A percentile compares a stretch with the other conserved stretches of the same genome.
Evolutionary conservation across 2,329 filamentous ascomycete genomes (phyloP).

Genomic region (Byssothecium circinans): DNA sequence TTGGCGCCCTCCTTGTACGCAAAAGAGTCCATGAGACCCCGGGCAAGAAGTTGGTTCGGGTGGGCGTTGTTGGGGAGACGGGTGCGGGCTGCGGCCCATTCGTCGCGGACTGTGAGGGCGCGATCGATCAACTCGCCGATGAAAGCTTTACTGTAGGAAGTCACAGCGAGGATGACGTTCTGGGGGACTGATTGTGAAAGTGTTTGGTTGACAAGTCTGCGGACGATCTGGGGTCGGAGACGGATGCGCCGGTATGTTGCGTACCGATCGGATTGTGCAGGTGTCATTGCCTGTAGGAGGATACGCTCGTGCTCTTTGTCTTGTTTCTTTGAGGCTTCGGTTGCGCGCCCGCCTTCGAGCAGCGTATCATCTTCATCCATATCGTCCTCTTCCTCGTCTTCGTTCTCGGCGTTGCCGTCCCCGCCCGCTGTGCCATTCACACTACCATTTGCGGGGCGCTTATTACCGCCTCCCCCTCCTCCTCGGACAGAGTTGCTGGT

Average conservation of each 20-base stretch:
- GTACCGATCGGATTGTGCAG: constrained; percentile 69
- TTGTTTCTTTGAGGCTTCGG: constrained; percentile 63
- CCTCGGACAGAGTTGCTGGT: constrained; percentile 41
- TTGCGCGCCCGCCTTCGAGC: constrained; percentile 54
- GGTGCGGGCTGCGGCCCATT: constrained; percentile 62
- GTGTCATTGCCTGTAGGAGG: constrained; percentile 65
- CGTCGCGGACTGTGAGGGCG: constrained; percentile 69
- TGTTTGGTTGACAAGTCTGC: constrained; percentile 77
- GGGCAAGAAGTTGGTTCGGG: constrained; percentile 25
- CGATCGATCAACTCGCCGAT: constrained; percentile 74
- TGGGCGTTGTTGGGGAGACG: constrained; percentile 37
- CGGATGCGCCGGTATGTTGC: constrained; percentile 71
- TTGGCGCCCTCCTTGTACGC: constrained; percentile 34
- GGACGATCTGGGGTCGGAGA: constrained; percentile 68
- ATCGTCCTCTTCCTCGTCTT: constrained; percentile 59
- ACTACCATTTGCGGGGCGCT: constrained; percentile 30
- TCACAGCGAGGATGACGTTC: constrained; percentile 74
- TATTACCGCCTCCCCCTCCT: constrained; percentile 26
- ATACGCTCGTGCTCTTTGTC: constrained; percentile 69
- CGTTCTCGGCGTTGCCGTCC: constrained; percentile 58
- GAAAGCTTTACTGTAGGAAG: constrained; percentile 75
- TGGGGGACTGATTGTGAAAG: constrained; percentile 76
- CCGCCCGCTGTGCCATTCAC: constrained; percentile 36
- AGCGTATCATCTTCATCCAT: constrained; percentile 48
- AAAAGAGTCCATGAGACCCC: constrained; percentile 32